These are phyloP conservation scores for Fraxinus americana DNA, from an alignment of 257 asterid genomes.

Conservation along the genomic window DNA sequence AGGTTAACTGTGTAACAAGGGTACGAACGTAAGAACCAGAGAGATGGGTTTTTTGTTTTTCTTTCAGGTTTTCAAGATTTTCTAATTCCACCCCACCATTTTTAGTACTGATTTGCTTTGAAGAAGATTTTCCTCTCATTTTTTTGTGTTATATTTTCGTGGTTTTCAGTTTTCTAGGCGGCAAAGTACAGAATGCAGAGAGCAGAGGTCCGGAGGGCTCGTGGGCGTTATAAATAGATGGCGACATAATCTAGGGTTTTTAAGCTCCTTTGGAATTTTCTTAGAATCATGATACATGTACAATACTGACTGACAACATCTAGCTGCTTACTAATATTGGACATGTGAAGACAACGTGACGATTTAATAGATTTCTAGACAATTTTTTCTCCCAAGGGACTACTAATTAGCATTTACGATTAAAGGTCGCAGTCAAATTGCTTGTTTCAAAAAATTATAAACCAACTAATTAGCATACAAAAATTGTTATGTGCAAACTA, in stretches of 20 bases:
- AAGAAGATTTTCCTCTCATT: neutral
- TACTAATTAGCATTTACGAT: neutral
- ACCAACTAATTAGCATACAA: neutral
- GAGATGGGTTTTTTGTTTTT: neutral
- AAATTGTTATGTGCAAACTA: too few relatives aligned
- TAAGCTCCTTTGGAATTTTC: constrained; percentile 51
- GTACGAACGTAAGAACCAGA: constrained; percentile 2
- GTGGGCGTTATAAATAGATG: constrained; percentile 3
- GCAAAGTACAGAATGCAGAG: constrained; percentile 1
- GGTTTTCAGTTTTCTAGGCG: constrained; percentile 7
- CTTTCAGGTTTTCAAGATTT: neutral
- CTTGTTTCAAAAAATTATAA: too few relatives aligned
- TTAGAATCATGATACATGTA: too few relatives aligned
- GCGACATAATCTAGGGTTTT: constrained; percentile 16
- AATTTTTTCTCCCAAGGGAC: too few relatives aligned
- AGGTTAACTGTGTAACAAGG: neutral
- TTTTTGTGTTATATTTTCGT: neutral
- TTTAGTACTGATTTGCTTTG: neutral
- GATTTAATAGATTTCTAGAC: too few relatives aligned
- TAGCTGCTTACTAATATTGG: too few relatives aligned
- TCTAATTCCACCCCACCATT: neutral
- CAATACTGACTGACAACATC: too few relatives aligned
- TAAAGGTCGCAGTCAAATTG: neutral
- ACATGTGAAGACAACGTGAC: neutral
- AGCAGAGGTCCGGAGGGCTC: neutral